phyloP scores from a whole-genome alignment of 805 yeast genomes.

The Metschnikowia continentalis region DNA sequence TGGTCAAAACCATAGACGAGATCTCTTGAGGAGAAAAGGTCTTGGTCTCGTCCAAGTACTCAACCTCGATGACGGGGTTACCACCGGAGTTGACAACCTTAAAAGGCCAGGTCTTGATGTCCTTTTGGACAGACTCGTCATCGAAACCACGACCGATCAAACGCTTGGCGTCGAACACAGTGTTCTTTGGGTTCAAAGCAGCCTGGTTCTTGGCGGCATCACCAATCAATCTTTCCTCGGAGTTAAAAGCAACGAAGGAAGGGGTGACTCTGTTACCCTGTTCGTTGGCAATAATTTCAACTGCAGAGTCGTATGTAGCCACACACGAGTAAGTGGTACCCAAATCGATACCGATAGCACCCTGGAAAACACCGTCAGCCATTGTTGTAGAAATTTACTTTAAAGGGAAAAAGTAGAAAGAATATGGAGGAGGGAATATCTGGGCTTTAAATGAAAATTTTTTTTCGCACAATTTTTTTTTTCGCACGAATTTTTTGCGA shows the following conservation, averaged over 20 bases:
- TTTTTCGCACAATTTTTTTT: conserved; percentile 14
- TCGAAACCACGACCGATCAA: conserved; percentile 58
- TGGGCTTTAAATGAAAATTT: conserved; percentile 17
- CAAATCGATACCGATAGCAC: conserved; percentile 50
- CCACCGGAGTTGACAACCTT: conserved; percentile 42
- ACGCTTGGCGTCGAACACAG: conserved; percentile 49
- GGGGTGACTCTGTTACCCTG: conserved; percentile 52
- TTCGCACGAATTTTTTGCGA: conserved; percentile 8
- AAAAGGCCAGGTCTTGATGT: conserved; percentile 47
- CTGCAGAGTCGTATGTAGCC: conserved; percentile 48
- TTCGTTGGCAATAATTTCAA: conserved; percentile 48
- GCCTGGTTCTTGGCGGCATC: conserved; percentile 51
- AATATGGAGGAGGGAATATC: conserved; percentile 12
- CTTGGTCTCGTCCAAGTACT: conserved; percentile 45
- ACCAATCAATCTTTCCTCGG: conserved; percentile 49
- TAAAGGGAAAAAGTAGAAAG: conserved; percentile 12
- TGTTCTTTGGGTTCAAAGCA: conserved; percentile 48
- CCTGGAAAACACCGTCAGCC: conserved; percentile 32
- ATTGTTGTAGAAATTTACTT: conserved; percentile 17
- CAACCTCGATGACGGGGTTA: conserved; percentile 45
- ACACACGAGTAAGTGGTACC: conserved; percentile 52
- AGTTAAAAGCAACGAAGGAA: conserved; percentile 47
- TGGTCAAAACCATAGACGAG: conserved; percentile 47
- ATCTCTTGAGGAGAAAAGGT: conserved; percentile 47
- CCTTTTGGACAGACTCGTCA: conserved; percentile 58